A percentile compares a stretch with the other conserved stretches of the same genome.
phyloP scores from a whole-genome alignment of 1,284 basidiomycete species.

The Lentinus polychrous region DNA sequence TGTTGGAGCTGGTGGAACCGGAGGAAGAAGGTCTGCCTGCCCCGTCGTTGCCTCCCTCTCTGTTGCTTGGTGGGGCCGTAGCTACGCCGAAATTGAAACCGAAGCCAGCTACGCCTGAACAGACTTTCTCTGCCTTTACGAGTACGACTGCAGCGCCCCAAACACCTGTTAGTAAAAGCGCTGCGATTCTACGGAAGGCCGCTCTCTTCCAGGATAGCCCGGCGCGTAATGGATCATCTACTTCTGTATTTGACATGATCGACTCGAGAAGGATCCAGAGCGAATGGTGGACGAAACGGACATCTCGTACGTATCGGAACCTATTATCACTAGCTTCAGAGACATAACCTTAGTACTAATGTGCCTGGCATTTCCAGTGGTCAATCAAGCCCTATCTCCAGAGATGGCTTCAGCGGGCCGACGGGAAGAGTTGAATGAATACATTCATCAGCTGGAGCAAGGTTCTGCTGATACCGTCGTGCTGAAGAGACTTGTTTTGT shows the following conservation, averaged over 20 bases:
- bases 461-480: conserved; percentile 41
- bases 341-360: conserved; percentile 6
- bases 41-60: conserved; percentile 47
- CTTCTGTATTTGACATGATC: conserved; percentile 61
- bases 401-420: conserved; percentile 32
- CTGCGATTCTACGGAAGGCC: conserved; percentile 59
- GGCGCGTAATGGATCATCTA: conserved; percentile 40
- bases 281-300: conserved; percentile 74
- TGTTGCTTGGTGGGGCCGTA: conserved; percentile 37
- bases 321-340: conserved; percentile 8
- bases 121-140: conserved; percentile 18
- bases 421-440: conserved; percentile 42
- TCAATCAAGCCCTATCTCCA: conserved; percentile 39
- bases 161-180: conserved; percentile 57
- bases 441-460: conserved; percentile 45
- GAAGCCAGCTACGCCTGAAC: conserved; percentile 22
- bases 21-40: conserved; percentile 51
- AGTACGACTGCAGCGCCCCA: conserved; percentile 28
- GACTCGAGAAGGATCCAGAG: conserved; percentile 53
- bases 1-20: conserved; percentile 74
- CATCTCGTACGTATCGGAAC: conserved; percentile 42
- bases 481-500: conserved; percentile 54
- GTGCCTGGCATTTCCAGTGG: conserved; percentile 32
- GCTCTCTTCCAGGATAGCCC: conserved; percentile 78
- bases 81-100: conserved; percentile 33